phyloP scores from a whole-genome alignment of 1,284 basidiomycete genomes.

The Melampsora larici-populina region DNA sequence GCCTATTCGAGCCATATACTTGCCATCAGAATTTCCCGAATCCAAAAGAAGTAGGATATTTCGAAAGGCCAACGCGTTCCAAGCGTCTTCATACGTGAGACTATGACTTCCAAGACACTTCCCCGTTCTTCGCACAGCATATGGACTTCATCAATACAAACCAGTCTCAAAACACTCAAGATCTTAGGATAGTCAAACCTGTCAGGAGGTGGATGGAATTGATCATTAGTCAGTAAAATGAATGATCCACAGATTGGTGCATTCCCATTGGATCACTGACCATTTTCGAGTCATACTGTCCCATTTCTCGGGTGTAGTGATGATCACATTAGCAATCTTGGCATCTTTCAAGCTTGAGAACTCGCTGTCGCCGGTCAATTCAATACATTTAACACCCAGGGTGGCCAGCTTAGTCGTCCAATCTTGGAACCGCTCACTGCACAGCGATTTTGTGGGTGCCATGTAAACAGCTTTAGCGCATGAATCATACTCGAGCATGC shows the following conservation, averaged over 20 bases:
- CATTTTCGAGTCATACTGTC: conserved; percentile 82
- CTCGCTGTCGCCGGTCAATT: conserved; percentile 86
- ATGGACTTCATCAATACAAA: conserved; percentile 84
- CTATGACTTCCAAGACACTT: conserved; percentile 84
- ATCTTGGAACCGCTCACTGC: conserved; percentile 75
- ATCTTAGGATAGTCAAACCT: conserved; percentile 48
- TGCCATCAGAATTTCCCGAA: background rate
- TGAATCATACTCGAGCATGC: conserved; percentile 62
- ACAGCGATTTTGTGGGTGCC: conserved; percentile 82
- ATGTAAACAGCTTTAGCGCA: conserved; percentile 78
- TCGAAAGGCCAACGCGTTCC: conserved; percentile 57
- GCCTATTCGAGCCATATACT: conserved; percentile 51
- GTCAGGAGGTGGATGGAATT: background rate
- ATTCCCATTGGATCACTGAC: conserved; percentile 58
- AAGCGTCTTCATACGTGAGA: conserved; percentile 80
- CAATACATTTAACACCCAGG: conserved; percentile 75
- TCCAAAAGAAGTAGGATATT: background rate
- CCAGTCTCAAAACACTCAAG: conserved; percentile 55
- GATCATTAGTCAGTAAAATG: background rate
- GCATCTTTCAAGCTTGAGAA: conserved; percentile 67
- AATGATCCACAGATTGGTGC: conserved; percentile 56
- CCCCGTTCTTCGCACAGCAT: conserved; percentile 83
- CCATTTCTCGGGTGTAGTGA: conserved; percentile 80
- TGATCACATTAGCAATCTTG: conserved; percentile 68
- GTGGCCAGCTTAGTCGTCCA: conserved; percentile 76